Evolutionary conservation across 1,284 basidiomycete genomes (phyloP).

Genomic region (Afroboletus lepidellus): DNA sequence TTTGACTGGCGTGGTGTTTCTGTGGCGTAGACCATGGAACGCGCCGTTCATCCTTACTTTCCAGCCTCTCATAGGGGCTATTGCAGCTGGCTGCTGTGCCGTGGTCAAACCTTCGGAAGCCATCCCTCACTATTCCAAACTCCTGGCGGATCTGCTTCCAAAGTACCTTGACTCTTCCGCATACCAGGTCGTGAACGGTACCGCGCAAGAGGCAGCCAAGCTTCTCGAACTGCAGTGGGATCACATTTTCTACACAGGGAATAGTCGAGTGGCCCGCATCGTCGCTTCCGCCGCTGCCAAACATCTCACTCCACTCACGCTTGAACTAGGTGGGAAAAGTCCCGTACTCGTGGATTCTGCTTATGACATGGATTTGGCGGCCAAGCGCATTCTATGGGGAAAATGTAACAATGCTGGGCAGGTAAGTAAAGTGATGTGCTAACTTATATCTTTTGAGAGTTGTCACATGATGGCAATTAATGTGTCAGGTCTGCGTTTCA

Average conservation of each 20-base stretch:
- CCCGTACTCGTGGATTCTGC: conserved; percentile 56
- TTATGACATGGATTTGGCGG: conserved; percentile 43
- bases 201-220: conserved; percentile 70
- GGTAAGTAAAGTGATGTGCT: conserved; percentile 27
- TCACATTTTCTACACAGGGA: conserved; percentile 65
- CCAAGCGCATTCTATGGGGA: conserved; percentile 52
- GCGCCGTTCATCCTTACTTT: conserved; percentile 52
- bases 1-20: not conserved
- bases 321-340: conserved; percentile 71
- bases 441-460: not conserved
- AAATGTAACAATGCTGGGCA: conserved; percentile 55
- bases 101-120: conserved; percentile 83
- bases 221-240: conserved; percentile 84
- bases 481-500: conserved; percentile 52
- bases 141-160: conserved; percentile 73
- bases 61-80: conserved; percentile 53
- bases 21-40: conserved; percentile 48
- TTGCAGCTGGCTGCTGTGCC: conserved; percentile 78
- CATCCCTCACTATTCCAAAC: conserved; percentile 60
- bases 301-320: conserved; percentile 59
- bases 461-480: not conserved
- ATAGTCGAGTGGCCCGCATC: conserved; percentile 74
- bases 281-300: conserved; percentile 84
- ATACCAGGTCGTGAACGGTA: conserved; percentile 76
- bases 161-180: conserved; percentile 81